Base-by-base conservation (phyloP, 2,329 filamentous ascomycete species). In the Sporothrix variecibatus region DNA sequence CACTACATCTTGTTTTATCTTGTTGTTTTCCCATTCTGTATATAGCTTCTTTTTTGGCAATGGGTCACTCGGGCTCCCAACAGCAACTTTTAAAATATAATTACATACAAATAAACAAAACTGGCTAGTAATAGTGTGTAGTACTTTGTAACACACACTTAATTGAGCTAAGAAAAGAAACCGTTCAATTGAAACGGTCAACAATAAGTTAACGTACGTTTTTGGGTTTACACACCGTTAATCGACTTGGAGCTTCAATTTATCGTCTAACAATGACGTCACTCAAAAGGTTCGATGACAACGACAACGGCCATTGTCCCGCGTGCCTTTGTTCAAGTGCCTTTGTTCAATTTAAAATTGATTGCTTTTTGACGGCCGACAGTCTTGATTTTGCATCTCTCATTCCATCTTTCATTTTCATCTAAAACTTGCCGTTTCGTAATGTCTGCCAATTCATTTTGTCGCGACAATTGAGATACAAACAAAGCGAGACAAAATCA, bases 211-310 rank as follows among this genome's bases (percentile, higher is more conserved):
- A 28, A 56, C 23, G 23, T 56, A 56, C 51, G 9, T 28, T 56
- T 4, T 56, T 6, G 6, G 15, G 12, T 20, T 53, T n/a, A 12
- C 4, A 23, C 26, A 56, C 23, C 23, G 12, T 23, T 23, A 56
- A 28, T 46, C 43, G 43, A 46, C 12, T 56, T 56, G 51, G 23
- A 46, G 62, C 62, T 46, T 65, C 60, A 46, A 20, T 43, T 67
- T 46, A 23, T 67, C 11, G 23, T 46, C 62, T 60, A n/a, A 28
- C 8, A 67, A 43, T 67, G 62, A 67, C 62, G 62, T 67, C 62
- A 67, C 62, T 26, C n/a, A 46, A 28, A 46, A 12, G 3, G 9
- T 34, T 67, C 62, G 38, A 46, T 67, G 62, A 67, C 62, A 46
- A 28, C 38, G n/a, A 67, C 38, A 28, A 26, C 9, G 34, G 8